Conservation (phyloP, 768 basidiomycete genomes). For the Pulveroboletus ravenelii region DNA sequence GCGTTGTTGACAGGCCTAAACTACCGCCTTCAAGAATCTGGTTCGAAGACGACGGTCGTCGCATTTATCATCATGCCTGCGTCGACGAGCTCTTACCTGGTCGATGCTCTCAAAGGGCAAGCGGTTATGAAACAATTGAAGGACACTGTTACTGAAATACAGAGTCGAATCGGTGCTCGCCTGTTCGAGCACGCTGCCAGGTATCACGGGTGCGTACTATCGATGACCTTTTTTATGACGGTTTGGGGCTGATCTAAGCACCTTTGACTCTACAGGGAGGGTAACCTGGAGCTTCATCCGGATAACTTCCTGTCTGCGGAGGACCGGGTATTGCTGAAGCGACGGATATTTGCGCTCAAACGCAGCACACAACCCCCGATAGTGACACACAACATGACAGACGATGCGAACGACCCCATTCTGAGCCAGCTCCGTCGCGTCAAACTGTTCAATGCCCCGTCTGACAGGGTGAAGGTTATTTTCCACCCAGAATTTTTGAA, state of each 20-base stretch:
- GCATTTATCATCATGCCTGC: constrained; percentile 99
- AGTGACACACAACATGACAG: constrained; percentile 98
- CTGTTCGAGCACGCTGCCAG: constrained; percentile 93
- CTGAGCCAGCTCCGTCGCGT: constrained; percentile 93
- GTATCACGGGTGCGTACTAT: constrained; percentile 72
- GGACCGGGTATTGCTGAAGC: constrained; percentile 91
- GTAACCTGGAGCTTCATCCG: constrained; percentile 67
- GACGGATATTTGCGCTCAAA: constrained; percentile 94
- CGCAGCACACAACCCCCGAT: constrained; percentile 92
- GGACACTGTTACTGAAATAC: constrained; percentile 94
- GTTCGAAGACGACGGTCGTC: constrained; percentile 80
- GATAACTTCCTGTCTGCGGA: constrained; percentile 80
- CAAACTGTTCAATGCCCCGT: constrained; percentile 82
- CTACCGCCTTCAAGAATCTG: constrained; percentile 53
- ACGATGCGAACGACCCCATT: constrained; percentile 89
- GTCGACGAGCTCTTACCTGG: constrained; percentile 90
- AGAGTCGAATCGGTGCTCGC: constrained; percentile 85
- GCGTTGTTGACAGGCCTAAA: constrained; percentile 43
- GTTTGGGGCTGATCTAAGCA: not conserved
- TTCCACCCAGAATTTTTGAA: constrained; percentile 99
- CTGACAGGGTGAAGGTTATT: constrained; percentile 93
- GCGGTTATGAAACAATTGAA: constrained; percentile 96
- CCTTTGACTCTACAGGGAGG: constrained; percentile 47
- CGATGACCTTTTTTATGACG: not conserved
- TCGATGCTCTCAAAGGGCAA: constrained; percentile 95